These are phyloP conservation scores for Magnaporthiopsis rhizophila DNA, from an alignment of 2,329 filamentous ascomycete species.

Conservation along the genomic window DNA sequence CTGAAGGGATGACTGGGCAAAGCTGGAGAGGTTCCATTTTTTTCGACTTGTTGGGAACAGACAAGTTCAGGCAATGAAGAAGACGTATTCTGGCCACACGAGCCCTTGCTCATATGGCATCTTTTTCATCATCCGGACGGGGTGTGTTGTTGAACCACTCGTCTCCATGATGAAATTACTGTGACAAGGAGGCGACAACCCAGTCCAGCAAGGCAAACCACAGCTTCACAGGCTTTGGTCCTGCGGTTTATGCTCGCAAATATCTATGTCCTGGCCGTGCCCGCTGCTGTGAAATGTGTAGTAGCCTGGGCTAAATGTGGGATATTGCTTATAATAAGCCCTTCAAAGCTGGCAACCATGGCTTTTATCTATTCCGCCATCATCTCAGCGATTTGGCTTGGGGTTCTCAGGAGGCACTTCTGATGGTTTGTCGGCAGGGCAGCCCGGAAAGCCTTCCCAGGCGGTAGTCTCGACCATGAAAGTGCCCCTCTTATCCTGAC, in stretches of 20 bases:
- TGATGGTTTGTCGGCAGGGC: constrained; percentile 10
- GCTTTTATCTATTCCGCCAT: background rate
- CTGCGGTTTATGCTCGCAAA: background rate
- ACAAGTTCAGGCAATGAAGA: background rate
- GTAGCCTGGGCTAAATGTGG: too few species aligned
- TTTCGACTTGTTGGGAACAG: background rate
- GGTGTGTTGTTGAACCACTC: background rate
- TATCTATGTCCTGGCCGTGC: too few species aligned
- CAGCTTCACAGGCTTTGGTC: background rate
- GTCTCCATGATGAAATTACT: background rate
- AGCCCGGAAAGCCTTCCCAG: constrained; percentile 39
- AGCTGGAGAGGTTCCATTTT: background rate
- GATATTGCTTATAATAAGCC: background rate
- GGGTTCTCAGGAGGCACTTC: background rate
- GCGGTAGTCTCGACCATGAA: constrained; percentile 58
- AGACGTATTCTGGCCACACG: background rate
- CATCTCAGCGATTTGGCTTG: too few species aligned
- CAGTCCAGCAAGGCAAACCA: background rate
- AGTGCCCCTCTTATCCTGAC: constrained; percentile 45
- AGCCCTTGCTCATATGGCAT: too few species aligned
- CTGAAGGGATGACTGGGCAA: background rate
- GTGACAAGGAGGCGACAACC: background rate
- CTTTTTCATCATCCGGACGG: too few species aligned
- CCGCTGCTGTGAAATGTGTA: too few species aligned
- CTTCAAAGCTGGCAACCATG: background rate